phyloP scores from a whole-genome alignment of 164 flowering plant genomes.

The Pachysandra terminalis region DNA sequence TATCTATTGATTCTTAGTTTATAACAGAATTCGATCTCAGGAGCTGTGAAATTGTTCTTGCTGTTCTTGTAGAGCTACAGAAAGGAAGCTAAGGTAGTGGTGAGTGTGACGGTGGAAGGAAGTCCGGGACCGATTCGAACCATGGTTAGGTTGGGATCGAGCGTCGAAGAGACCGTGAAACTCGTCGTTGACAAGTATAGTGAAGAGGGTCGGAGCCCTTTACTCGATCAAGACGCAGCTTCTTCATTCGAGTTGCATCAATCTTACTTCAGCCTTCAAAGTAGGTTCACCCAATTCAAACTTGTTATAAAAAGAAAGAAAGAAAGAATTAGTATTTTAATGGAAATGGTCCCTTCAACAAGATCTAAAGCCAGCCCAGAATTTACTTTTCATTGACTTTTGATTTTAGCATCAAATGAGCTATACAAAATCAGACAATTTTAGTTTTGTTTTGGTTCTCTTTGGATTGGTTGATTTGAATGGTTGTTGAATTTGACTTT shows the following conservation, averaged over 20 bases:
- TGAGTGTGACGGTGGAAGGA: conserved; percentile 81
- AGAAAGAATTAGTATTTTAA: too few relatives aligned
- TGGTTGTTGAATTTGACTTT: not conserved
- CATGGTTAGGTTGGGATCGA: conserved; percentile 72
- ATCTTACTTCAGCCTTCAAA: conserved; percentile 81
- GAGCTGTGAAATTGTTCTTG: too few relatives aligned
- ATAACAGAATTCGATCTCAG: too few relatives aligned
- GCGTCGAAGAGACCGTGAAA: conserved; percentile 69
- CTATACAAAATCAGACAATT: too few relatives aligned
- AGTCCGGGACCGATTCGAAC: conserved; percentile 79
- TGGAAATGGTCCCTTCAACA: too few relatives aligned
- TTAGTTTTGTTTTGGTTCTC: too few relatives aligned
- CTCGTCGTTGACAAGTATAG: conserved; percentile 49
- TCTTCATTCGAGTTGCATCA: conserved; percentile 51
- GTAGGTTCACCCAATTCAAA: conserved; percentile 42
- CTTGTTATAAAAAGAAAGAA: too few relatives aligned
- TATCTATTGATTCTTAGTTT: not conserved
- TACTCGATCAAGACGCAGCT: conserved; percentile 24
- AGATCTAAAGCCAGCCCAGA: too few relatives aligned
- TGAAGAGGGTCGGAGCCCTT: conserved; percentile 72
- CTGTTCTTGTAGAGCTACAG: conserved; percentile 32
- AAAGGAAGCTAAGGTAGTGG: conserved; percentile 73
- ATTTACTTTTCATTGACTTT: too few relatives aligned
- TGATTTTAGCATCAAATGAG: too few relatives aligned
- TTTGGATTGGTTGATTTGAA: not conserved